These are phyloP conservation scores for Metarhizium guizhouense DNA, from an alignment of 2,329 filamentous ascomycete species.

Conservation along the genomic window DNA sequence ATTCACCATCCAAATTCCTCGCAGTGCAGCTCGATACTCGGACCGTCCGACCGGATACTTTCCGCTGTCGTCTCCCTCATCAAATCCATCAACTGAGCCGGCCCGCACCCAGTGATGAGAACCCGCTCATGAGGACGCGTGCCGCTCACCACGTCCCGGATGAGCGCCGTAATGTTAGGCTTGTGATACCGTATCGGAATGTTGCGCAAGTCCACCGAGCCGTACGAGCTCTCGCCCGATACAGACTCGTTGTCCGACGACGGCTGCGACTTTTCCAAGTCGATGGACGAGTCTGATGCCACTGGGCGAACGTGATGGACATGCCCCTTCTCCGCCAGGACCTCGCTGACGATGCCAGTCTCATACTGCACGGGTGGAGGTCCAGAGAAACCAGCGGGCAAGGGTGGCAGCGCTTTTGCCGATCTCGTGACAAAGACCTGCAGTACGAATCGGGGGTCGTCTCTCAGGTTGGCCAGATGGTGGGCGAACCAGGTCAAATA, in stretches of 20 bases:
- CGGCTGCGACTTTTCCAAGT: constrained; percentile 10
- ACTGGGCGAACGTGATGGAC: not conserved
- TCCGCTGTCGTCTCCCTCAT: constrained; percentile 32
- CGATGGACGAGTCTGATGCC: not conserved
- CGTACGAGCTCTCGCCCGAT: not conserved
- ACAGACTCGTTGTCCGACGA: constrained; percentile 11
- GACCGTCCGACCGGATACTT: constrained; percentile 30
- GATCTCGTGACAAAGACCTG: constrained; percentile 27
- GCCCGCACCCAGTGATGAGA: constrained; percentile 38
- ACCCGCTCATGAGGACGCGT: constrained; percentile 23
- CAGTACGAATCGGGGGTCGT: constrained; percentile 20
- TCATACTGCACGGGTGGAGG: not conserved
- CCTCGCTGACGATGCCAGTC: not conserved
- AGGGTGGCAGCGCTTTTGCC: not conserved
- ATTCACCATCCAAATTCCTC: constrained; percentile 37
- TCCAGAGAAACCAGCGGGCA: not conserved
- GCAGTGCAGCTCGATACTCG: constrained; percentile 37
- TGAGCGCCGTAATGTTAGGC: constrained; percentile 27
- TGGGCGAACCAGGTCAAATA: constrained; percentile 28
- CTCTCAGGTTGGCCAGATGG: constrained; percentile 23
- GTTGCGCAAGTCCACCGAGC: constrained; percentile 4
- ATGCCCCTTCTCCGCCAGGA: not conserved
- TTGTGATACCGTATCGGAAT: constrained; percentile 21
- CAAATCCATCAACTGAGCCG: constrained; percentile 29
- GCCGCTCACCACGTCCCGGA: constrained; percentile 21